Evolutionary conservation across 768 basidiomycete genomes (phyloP), one percentile per base, ranked within the genome.

Genomic region (Lentinus brumalis): DNA sequence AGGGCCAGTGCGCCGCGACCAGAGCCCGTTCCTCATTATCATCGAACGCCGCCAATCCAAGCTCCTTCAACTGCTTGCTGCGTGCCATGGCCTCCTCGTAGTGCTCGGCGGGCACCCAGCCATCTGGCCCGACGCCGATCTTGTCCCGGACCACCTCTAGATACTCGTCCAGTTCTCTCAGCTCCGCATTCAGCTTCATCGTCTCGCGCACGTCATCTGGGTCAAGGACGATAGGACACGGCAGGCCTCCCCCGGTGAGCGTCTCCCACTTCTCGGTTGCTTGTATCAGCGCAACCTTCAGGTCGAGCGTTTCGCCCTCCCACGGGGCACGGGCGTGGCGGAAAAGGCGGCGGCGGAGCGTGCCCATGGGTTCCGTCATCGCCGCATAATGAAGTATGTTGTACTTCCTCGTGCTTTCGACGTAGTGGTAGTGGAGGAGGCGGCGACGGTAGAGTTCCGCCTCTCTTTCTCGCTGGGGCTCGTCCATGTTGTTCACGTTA

Each of bases 391-490:
- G 81, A 60, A 68, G 72, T 67, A 67, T 40, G 76, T 84, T 84
- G 78, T 56, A 74, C 76, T 75, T 64, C 73, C 67, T 64, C 67
- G 79, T 83, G 76, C 57, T 74, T 51, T 66, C 71, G 74, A 76
- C 71, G 69, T 83, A 83, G 74, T 83, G 77, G 69, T 73, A 81
- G 56, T 84, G 82, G 66, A 79, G 71, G 68, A 84, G 76, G 64
- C 81, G 79, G 66, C 72, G 57, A 72, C 66, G 77, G 75, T 81
- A 76, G 74, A 78, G 67, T 66, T 71, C 71, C 71, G 59, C 58
- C 69, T 57, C 77, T 46, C 49, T 0, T 56, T 31, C 70, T 69
- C 66, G 74, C 74, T 77, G 51, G 64, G 69, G 41, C 74, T 81
- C 67, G 39, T 74, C 68, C 67, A 84, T 53, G n/a, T 79, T 69